Conservation (phyloP, 495 filamentous ascomycete species). For the Lineolata rhizophorae region DNA sequence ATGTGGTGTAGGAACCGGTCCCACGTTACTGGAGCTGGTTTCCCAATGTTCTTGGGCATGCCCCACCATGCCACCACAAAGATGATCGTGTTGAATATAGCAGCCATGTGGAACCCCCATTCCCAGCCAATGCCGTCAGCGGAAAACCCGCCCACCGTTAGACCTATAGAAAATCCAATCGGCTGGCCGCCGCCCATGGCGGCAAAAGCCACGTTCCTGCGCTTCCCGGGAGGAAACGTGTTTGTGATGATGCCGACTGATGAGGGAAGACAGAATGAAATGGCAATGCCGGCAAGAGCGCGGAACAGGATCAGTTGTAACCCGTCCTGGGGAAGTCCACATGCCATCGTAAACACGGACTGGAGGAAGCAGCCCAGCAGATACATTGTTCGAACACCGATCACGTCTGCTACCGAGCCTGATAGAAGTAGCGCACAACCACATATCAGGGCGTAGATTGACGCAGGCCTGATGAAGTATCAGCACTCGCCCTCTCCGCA, state of each 20-base stretch:
- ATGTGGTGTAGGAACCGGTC: conserved; percentile 17
- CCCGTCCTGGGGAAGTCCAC: conserved; percentile 21
- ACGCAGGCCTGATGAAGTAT: conserved; percentile 24
- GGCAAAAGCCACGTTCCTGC: conserved; percentile 26
- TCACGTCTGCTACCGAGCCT: conserved; percentile 29
- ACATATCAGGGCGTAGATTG: conserved; percentile 22
- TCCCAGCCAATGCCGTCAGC: conserved; percentile 26
- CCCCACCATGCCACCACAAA: conserved; percentile 18
- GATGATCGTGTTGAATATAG: conserved; percentile 18
- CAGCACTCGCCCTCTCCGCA: too few relatives aligned
- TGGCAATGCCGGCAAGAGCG: conserved; percentile 25
- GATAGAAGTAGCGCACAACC: conserved; percentile 25
- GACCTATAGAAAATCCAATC: conserved; percentile 23
- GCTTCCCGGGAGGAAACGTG: conserved; percentile 18
- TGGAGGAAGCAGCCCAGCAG: conserved; percentile 24
- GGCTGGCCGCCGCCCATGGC: conserved; percentile 24
- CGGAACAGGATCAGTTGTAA: conserved; percentile 31
- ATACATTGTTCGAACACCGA: conserved; percentile 24
- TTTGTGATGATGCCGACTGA: conserved; percentile 26
- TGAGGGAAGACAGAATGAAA: conserved; percentile 28
- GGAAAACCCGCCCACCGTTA: conserved; percentile 25
- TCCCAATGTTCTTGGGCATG: conserved; percentile 15
- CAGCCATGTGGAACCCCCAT: conserved; percentile 22
- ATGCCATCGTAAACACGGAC: conserved; percentile 21
- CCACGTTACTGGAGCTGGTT: conserved; percentile 5